Conservation (phyloP, 2,329 filamentous ascomycete genomes). For the Aaosphaeria arxii region DNA sequence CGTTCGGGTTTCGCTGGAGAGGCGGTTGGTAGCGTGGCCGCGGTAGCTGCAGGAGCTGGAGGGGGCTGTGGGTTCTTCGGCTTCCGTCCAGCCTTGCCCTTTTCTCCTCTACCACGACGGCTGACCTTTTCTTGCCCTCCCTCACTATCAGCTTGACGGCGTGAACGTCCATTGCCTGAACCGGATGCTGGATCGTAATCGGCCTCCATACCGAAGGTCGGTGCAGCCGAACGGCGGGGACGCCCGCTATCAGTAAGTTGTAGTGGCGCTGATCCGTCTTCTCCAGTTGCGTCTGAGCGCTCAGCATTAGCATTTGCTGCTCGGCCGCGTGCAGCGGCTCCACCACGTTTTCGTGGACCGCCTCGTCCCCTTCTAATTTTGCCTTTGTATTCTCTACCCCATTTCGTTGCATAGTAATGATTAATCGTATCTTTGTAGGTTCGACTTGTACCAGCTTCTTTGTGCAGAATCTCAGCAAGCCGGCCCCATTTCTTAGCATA, state of each 20-base stretch:
- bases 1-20: conserved; percentile 36
- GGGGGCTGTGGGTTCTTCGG: conserved; percentile 38
- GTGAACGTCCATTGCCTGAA: conserved; percentile 32
- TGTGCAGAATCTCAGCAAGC: conserved; percentile 63
- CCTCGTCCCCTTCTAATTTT: conserved; percentile 51
- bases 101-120: conserved; percentile 40
- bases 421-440: conserved; percentile 79
- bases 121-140: conserved; percentile 34
- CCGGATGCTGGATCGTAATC: conserved; percentile 55
- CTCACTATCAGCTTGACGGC: conserved; percentile 30
- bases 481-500: conserved; percentile 80
- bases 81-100: conserved; percentile 40
- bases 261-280: conserved; percentile 35
- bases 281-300: conserved; percentile 36
- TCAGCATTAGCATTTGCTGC: conserved; percentile 56
- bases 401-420: conserved; percentile 81
- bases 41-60: conserved; percentile 22
- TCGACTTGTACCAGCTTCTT: conserved; percentile 50
- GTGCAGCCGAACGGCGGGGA: conserved; percentile 57
- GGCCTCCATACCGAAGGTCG: conserved; percentile 63
- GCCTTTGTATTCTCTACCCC: conserved; percentile 72
- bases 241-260: conserved; percentile 48
- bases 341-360: conserved; percentile 26
- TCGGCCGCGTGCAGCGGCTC: conserved; percentile 46
- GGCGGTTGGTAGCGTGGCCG: background rate